These are phyloP conservation scores for Trichoderma koningii DNA, from an alignment of 2,329 filamentous ascomycete genomes.

Conservation along the genomic window DNA sequence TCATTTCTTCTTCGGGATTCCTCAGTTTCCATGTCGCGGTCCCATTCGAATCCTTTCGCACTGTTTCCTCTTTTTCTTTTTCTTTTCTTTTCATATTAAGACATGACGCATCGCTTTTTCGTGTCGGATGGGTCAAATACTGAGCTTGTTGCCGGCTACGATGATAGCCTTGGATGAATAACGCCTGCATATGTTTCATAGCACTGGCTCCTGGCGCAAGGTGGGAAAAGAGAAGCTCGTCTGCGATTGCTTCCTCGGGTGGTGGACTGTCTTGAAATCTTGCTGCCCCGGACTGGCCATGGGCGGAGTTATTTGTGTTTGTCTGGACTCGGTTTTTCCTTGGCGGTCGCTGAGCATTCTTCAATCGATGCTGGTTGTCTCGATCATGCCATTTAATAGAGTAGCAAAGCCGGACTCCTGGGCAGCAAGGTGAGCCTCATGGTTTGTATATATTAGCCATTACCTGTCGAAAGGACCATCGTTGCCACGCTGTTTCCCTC, in stretches of 20 bases:
- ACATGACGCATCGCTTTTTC: conserved; percentile 28
- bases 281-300: conserved; percentile 42
- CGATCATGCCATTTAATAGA: conserved; percentile 34
- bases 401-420: conserved; percentile 44
- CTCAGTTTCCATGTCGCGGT: conserved; percentile 4
- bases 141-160: conserved; percentile 32
- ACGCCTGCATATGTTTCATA: conserved; percentile 40
- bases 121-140: conserved; percentile 33
- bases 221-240: conserved; percentile 36
- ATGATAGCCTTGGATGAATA: conserved; percentile 38
- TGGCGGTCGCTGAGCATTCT: conserved; percentile 28
- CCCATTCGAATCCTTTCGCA: not conserved
- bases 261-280: conserved; percentile 34
- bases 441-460: conserved; percentile 56
- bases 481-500: not conserved
- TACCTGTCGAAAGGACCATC: conserved; percentile 27
- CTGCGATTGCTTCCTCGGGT: conserved; percentile 30
- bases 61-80: conserved; percentile 1
- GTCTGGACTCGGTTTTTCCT: conserved; percentile 37
- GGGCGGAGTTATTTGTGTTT: conserved; percentile 37
- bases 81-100: conserved; percentile 9
- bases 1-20: not conserved
- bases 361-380: conserved; percentile 30
- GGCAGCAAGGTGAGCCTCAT: conserved; percentile 57
- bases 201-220: conserved; percentile 36